Conservation (phyloP, 148 eudicot genomes). For the Hydrangea macrophylla region DNA sequence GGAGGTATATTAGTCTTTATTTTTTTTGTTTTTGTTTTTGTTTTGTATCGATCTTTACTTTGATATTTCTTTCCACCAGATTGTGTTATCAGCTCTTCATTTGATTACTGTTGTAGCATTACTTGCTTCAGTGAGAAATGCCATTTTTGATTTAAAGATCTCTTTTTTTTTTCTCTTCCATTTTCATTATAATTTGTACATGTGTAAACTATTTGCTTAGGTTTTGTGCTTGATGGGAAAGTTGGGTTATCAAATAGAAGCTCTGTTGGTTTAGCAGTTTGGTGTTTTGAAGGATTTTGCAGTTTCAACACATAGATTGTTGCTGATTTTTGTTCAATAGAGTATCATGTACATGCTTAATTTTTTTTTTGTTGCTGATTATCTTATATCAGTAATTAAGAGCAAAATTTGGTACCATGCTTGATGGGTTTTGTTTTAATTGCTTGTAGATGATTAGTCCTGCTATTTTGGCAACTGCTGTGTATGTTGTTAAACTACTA, state of each 20-base stretch:
- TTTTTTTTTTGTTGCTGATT: background rate
- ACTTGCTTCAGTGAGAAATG: background rate
- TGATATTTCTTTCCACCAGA: background rate
- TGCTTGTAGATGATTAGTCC: background rate
- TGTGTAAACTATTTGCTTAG: constrained; percentile 4
- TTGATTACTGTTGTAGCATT: background rate
- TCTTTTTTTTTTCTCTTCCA: background rate
- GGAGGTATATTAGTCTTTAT: no score
- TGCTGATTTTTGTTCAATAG: background rate
- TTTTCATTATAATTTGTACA: background rate
- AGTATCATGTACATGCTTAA: no score
- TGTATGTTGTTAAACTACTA: background rate
- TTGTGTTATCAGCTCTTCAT: background rate
- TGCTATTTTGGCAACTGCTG: background rate
- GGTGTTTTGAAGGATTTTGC: no score
- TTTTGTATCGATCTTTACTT: constrained; percentile 1
- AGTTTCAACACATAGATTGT: background rate
- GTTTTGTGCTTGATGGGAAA: background rate
- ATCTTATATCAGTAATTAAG: background rate
- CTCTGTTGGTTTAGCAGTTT: background rate
- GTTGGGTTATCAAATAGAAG: background rate
- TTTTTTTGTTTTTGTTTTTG: background rate
- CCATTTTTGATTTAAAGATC: background rate
- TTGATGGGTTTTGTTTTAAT: constrained; percentile 5
- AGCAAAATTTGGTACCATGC: background rate